These are phyloP conservation scores for Pholiota conissans DNA, from an alignment of 768 basidiomycete species.

Conservation along the genomic window DNA sequence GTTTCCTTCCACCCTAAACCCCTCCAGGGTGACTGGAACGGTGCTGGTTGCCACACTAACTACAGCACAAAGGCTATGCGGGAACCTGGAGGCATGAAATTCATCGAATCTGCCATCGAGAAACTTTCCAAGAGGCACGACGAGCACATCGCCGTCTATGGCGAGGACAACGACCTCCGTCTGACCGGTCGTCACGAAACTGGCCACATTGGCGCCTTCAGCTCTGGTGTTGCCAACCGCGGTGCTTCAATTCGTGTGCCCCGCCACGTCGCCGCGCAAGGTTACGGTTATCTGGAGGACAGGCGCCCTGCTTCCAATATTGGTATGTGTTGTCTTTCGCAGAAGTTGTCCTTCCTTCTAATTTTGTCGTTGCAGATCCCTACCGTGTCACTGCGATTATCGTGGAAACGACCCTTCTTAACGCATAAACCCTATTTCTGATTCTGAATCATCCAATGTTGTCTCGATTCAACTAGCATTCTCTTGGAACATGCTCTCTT, in stretches of 20 bases:
- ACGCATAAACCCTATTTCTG: conserved; percentile 41
- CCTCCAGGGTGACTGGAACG: conserved; percentile 97
- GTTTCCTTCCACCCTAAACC: conserved; percentile 99
- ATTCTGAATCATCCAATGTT: conserved; percentile 5
- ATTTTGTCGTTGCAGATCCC: conserved; percentile 57
- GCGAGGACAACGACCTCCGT: conserved; percentile 95
- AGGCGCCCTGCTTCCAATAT: conserved; percentile 98
- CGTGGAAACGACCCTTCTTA: conserved; percentile 82
- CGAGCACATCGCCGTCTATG: conserved; percentile 97
- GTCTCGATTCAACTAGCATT: conserved; percentile 5
- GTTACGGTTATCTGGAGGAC: conserved; percentile 95
- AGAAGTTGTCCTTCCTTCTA: conserved; percentile 4
- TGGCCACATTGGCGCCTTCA: conserved; percentile 88
- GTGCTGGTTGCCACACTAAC: conserved; percentile 98
- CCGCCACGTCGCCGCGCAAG: conserved; percentile 87
- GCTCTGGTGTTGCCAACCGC: conserved; percentile 95
- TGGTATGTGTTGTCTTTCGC: conserved; percentile 49
- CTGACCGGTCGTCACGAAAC: conserved; percentile 98
- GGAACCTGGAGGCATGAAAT: conserved; percentile 89
- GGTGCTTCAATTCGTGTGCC: conserved; percentile 97
- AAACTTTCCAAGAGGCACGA: conserved; percentile 89
- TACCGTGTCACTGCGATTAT: conserved; percentile 92
- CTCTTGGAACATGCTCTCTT: conserved; percentile 15
- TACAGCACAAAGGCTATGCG: conserved; percentile 95
- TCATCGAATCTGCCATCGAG: conserved; percentile 90